Evolutionary conservation across 306 rosid species (phyloP).

Genomic region (Malus asiatica): DNA sequence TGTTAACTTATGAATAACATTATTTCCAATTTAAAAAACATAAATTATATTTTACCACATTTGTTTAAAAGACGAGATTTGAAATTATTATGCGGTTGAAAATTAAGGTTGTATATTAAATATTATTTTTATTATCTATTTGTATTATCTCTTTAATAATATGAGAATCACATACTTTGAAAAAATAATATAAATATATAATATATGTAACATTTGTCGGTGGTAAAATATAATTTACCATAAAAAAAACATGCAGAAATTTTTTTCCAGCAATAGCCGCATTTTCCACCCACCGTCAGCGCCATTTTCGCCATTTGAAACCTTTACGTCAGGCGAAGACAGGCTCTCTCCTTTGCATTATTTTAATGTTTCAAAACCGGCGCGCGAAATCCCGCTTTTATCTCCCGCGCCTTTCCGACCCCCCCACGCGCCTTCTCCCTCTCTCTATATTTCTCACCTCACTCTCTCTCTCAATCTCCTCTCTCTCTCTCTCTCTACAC

Average conservation of each 20-base stretch:
- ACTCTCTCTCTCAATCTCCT: background rate
- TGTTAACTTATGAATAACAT: too few relatives aligned
- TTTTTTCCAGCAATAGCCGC: background rate
- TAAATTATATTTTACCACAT: too few relatives aligned
- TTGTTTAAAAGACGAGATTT: too few relatives aligned
- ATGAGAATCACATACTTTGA: accelerated
- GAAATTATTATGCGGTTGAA: too few relatives aligned
- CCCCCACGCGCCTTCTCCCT: background rate
- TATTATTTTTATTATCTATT: too few relatives aligned
- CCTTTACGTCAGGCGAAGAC: background rate
- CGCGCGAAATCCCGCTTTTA: slow-evolving; percentile 27
- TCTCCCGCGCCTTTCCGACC: slow-evolving; percentile 25
- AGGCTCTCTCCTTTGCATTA: slow-evolving; percentile 1
- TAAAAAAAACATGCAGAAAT: background rate
- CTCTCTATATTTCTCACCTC: slow-evolving; percentile 6
- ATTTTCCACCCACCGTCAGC: background rate
- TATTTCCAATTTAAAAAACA: too few relatives aligned
- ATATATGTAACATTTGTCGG: too few relatives aligned
- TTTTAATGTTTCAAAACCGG: slow-evolving; percentile 23
- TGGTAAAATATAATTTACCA: too few relatives aligned
- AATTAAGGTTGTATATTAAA: too few relatives aligned
- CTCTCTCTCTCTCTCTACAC: background rate
- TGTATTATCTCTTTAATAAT: too few relatives aligned
- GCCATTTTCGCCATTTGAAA: background rate
- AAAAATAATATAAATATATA: too few relatives aligned